Evolutionary conservation across 2,329 filamentous ascomycete species (phyloP).

Genomic region (Aspergillus ochraceus): DNA sequence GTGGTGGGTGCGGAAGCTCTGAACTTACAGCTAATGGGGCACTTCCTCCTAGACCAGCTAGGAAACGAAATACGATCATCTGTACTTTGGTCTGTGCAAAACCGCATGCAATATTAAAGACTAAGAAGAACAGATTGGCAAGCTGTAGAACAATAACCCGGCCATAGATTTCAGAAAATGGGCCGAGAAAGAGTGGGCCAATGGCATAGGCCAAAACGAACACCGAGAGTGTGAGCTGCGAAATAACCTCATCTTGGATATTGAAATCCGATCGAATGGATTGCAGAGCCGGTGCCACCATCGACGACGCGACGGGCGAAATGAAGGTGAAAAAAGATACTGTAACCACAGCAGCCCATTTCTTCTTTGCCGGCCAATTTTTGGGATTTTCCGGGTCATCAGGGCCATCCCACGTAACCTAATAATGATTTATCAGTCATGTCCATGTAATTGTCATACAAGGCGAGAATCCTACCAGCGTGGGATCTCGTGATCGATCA

Average conservation of each 20-base stretch:
- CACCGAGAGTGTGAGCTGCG: slow-evolving; percentile 54
- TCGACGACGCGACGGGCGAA: slow-evolving; percentile 63
- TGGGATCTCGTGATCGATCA: slow-evolving; percentile 22
- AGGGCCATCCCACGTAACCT: slow-evolving; percentile 54
- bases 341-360: slow-evolving; percentile 58
- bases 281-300: slow-evolving; percentile 55
- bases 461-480: slow-evolving; percentile 22
- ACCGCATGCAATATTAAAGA: slow-evolving; percentile 63
- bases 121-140: slow-evolving; percentile 55
- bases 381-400: slow-evolving; percentile 50
- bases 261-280: slow-evolving; percentile 56
- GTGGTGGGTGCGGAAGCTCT: background rate
- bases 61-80: slow-evolving; percentile 59
- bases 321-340: slow-evolving; percentile 62
- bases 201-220: slow-evolving; percentile 58
- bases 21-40: slow-evolving; percentile 52
- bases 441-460: background rate
- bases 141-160: slow-evolving; percentile 56
- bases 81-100: slow-evolving; percentile 53
- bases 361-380: slow-evolving; percentile 58
- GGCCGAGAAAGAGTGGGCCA: slow-evolving; percentile 53
- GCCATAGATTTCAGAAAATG: slow-evolving; percentile 58
- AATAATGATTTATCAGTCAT: background rate
- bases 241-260: slow-evolving; percentile 48
- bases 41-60: slow-evolving; percentile 60